Base-by-base conservation (phyloP, 768 basidiomycete species). In the Boletus reticulatus region DNA sequence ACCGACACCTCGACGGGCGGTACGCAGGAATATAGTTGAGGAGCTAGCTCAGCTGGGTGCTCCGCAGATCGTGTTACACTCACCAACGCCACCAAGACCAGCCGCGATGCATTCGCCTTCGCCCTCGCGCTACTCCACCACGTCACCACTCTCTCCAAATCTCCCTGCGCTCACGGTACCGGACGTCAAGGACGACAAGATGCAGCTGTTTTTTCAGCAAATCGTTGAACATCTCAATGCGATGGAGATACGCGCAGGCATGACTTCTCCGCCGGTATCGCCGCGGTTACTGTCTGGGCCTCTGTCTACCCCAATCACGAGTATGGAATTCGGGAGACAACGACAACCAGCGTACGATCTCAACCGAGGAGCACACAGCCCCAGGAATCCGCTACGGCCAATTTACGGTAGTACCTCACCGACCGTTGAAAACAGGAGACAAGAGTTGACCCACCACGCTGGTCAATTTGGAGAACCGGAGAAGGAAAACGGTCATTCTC, bases 131-230 rank as follows among this genome's bases (percentile, higher is more conserved):
- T 64, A 64, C 55, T 59, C 57, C 55, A 61, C 52, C 42, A 63
- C 54, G 60, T 71, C 58, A 52, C 75, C 72, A 8, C 60, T 67
- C 12, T 70, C 69, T 34, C 78, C 78, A 6, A 69, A 65, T 34
- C 73, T 82, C 9, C 76, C 80, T 8, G 74, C 72, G 9, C 67
- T 90, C 32, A 78, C 81, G 27, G 77, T 85, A n/a, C 89, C 92
- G 0, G 81, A 87, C 53, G 74, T 88, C 29, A 79, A 87, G 61
- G 87, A 94, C 63, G 83, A 83, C 50, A 84, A 82, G 43, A 84
- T 96, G 63, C 90, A 93, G 61, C 73, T 83, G 44, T 95, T 95
- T 75, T 91, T 94, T 72, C 79, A 88, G 52, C 90, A 95, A 69
- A 85, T 94, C 44, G 88, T 85, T 9, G 83, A 88, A 45, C 89